Evolutionary conservation across 208 protist genomes (phyloP), one percentile per base, ranked within the genome.

Genomic region (Wallacemonas sp.): DNA sequence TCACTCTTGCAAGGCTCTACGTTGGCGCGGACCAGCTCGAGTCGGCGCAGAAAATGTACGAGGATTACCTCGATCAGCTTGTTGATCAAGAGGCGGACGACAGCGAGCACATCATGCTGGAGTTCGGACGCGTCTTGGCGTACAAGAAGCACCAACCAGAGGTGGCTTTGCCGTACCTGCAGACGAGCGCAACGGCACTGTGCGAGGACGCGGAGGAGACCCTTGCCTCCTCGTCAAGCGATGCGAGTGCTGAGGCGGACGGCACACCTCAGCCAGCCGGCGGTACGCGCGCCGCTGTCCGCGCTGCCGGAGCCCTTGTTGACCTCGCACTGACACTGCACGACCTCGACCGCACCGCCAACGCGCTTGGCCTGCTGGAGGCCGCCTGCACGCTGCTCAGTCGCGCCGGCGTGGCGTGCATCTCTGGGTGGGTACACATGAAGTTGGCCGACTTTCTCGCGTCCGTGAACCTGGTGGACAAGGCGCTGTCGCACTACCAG

Each of bases 361-460:
- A 83, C 50, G 76, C 88, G 24, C 71, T 94, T 6, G 79, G 68
- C 6, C 62, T 91, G 57, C 75, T 88, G 21, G 85, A 94, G 36
- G 74, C 78, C n/a, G 55, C 63, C 42, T 57, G 89, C 19, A 41
- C 55, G 13, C 36, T 91, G 53, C 76, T 94, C 32, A 57, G 70
- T 9, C 68, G 80, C 32, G 79, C 71, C 58, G 71, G 71, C 17
- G 71, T 88, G 26, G 50, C 52, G n/a, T 32, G 68, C 21, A 61
- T 85, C 30, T 66, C 71, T 21, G 81, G 63, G 44, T 91, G 88
- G 85, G 69, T 71, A 55, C 71, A 68, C 42, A 63, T 76, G 76
- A 83, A 78, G 52, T 87, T 85, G 41, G 88, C 80, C 3, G 84
- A 94, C 66, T 68, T 83, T 44, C 68, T 94, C 9, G 45, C 71